phyloP scores from a whole-genome alignment of 305 asterid species.

The Nicotiana rustica region DNA sequence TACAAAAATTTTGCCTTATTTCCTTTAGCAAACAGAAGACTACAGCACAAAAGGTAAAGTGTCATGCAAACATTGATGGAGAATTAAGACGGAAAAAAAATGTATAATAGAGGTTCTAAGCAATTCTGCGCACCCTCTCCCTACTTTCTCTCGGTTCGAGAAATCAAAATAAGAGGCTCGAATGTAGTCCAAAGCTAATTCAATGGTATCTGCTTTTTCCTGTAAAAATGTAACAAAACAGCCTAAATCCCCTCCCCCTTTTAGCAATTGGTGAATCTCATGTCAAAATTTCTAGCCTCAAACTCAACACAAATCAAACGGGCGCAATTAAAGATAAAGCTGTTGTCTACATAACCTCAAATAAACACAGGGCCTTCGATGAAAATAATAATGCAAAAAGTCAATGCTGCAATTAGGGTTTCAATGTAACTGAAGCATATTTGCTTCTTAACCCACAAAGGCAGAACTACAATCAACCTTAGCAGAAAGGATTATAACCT shows the following conservation, averaged over 20 bases:
- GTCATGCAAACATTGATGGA: neutral
- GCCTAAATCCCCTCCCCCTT: neutral
- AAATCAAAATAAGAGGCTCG: too few species aligned
- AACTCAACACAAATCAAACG: neutral
- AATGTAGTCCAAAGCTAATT: too few species aligned
- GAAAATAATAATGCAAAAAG: neutral
- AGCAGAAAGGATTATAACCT: neutral
- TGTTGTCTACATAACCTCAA: neutral
- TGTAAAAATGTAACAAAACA: neutral
- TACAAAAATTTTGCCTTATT: neutral
- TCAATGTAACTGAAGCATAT: neutral
- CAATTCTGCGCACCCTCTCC: neutral
- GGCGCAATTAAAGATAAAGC: neutral
- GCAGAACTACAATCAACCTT: neutral
- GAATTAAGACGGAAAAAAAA: neutral
- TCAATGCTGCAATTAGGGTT: neutral
- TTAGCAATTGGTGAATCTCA: neutral
- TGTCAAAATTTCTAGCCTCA: neutral
- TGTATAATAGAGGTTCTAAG: neutral
- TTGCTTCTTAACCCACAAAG: neutral
- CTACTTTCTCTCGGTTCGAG: neutral
- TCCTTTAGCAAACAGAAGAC: slow-evolving; percentile 20
- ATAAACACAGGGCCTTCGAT: neutral
- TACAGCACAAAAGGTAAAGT: neutral
- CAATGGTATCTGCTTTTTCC: neutral